Evolutionary conservation across 441 rosid species (phyloP).

Genomic region (Eruca vesicaria): DNA sequence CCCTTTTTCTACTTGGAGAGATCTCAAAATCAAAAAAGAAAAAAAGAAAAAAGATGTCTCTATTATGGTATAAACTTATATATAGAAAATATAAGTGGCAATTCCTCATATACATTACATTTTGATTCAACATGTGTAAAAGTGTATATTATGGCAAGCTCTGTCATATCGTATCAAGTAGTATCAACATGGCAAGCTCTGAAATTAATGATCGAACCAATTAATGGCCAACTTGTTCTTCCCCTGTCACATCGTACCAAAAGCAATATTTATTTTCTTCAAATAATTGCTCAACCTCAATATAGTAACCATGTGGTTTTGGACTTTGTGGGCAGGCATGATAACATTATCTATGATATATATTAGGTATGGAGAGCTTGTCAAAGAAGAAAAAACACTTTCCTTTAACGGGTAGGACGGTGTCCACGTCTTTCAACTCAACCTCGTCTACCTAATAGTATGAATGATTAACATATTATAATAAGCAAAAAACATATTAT

Average conservation of each 20-base stretch:
- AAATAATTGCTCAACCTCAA: slow-evolving; percentile 1
- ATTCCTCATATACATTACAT: neutral
- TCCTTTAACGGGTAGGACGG: neutral
- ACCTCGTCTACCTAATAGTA: neutral
- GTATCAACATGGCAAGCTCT: too few species aligned
- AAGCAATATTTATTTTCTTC: neutral
- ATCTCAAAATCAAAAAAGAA: too few species aligned
- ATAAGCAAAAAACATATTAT: neutral
- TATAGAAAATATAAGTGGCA: neutral
- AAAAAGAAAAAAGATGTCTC: too few species aligned
- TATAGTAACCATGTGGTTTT: neutral
- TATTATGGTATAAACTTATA: neutral
- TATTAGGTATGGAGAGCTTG: neutral
- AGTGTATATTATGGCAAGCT: neutral
- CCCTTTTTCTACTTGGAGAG: neutral
- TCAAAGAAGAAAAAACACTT: neutral
- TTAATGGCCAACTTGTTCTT: slow-evolving; percentile 20
- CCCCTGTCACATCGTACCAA: slow-evolving; percentile 19
- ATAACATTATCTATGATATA: neutral
- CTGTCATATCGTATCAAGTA: too few species aligned
- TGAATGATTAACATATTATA: neutral
- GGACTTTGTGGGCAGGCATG: neutral
- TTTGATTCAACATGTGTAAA: neutral
- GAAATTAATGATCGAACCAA: slow-evolving; percentile 9
- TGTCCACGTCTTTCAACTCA: slow-evolving; percentile 10